Percentiles rank a stretch among this genome's conserved stretches.
These are phyloP conservation scores for Podila clonocystis DNA, from an alignment of 192 early-diverging fungal species.

Conservation along the genomic window DNA sequence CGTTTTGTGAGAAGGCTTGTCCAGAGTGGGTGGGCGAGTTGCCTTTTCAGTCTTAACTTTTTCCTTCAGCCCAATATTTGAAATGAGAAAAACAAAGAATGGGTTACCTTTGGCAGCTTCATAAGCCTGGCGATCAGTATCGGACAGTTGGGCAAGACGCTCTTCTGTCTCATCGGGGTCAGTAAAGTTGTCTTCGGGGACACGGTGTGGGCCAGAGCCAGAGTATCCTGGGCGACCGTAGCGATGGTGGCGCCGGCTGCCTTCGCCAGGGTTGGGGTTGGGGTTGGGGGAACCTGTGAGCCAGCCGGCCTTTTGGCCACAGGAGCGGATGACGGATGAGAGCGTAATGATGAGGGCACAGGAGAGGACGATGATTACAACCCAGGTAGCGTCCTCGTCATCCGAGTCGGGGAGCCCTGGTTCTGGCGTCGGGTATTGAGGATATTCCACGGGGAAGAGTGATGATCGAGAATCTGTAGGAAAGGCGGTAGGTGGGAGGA, in stretches of 20 bases:
- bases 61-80: no score
- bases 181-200: constrained; percentile 23
- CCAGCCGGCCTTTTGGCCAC: constrained; percentile 50
- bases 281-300: constrained; percentile 14
- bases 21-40: neutral
- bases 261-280: neutral
- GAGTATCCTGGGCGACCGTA: neutral
- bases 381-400: constrained; percentile 35
- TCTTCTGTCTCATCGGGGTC: constrained; percentile 33
- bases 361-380: constrained; percentile 18
- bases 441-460: constrained; percentile 2
- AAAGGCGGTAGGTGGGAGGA: neutral
- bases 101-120: constrained; percentile 28
- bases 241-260: neutral
- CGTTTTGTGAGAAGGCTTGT: no score
- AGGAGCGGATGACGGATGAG: constrained; percentile 39
- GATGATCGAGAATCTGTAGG: neutral
- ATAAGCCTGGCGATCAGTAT: constrained; percentile 33
- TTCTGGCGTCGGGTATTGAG: neutral
- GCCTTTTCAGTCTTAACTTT: no score
- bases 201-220: constrained; percentile 24
- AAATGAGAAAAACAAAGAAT: neutral
- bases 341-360: constrained; percentile 37
- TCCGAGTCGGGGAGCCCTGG: constrained; percentile 4
- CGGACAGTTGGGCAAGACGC: constrained; percentile 22